phyloP scores from a whole-genome alignment of 2,329 filamentous ascomycete species.

The Ceratocystis huliohia region DNA sequence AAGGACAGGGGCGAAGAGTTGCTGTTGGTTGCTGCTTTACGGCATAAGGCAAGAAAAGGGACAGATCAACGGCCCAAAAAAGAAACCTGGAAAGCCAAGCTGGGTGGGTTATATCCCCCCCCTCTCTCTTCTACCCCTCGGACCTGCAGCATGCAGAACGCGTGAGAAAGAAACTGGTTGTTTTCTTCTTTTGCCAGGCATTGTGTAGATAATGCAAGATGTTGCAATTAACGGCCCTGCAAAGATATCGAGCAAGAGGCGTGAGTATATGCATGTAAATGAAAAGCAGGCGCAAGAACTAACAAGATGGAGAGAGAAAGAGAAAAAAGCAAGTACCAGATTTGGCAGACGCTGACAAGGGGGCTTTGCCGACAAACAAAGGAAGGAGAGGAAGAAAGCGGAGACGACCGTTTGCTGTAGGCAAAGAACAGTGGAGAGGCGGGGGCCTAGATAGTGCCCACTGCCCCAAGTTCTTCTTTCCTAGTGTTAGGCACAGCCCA shows the following conservation, averaged over 20 bases:
- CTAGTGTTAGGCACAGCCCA: background rate
- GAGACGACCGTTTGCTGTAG: background rate
- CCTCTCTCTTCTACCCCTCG: too few relatives aligned
- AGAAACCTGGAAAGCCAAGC: too few relatives aligned
- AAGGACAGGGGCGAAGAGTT: background rate
- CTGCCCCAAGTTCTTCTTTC: too few relatives aligned
- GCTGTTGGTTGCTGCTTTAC: background rate
- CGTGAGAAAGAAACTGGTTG: too few relatives aligned
- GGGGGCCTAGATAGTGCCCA: conserved; percentile 1
- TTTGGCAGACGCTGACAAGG: background rate
- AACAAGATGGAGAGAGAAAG: background rate
- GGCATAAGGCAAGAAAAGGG: too few relatives aligned
- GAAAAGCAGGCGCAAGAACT: background rate
- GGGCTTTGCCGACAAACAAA: background rate
- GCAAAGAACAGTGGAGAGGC: background rate
- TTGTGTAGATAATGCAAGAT: too few relatives aligned
- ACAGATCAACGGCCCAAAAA: too few relatives aligned
- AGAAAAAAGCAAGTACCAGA: background rate
- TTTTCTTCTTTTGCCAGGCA: too few relatives aligned
- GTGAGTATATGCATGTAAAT: background rate
- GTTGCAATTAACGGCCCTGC: too few relatives aligned
- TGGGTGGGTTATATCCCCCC: too few relatives aligned
- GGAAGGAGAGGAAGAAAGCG: background rate
- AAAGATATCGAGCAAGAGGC: background rate
- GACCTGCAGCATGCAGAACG: too few relatives aligned